Percentiles rank a stretch among this genome's conserved stretches.
These are phyloP conservation scores for Populus nigra DNA, from an alignment of 345 rosid species.

Conservation along the genomic window DNA sequence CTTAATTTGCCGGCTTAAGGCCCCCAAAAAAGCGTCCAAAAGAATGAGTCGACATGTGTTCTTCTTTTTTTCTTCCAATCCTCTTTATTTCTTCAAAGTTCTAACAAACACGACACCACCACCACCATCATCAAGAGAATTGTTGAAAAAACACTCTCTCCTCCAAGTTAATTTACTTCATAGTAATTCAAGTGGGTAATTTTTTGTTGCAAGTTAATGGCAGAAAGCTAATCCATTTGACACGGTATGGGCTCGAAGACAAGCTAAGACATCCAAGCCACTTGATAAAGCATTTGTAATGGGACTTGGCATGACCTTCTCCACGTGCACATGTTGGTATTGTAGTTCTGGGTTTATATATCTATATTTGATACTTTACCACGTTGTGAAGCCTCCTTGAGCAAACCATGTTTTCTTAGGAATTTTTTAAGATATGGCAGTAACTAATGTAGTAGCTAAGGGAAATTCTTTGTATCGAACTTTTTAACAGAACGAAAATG, in stretches of 20 bases:
- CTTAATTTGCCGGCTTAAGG: conserved; percentile 30
- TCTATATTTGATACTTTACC: background rate
- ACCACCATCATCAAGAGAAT: background rate
- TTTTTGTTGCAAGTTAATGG: background rate
- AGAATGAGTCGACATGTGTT: conserved; percentile 26
- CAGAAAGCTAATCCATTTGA: background rate
- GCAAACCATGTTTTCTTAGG: background rate
- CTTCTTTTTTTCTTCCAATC: background rate
- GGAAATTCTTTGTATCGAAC: background rate
- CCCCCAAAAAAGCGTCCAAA: background rate
- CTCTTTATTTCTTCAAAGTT: conserved; percentile 22
- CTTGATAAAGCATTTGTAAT: background rate
- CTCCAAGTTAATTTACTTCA: background rate
- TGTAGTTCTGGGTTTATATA: background rate
- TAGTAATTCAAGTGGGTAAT: background rate
- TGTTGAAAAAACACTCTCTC: background rate
- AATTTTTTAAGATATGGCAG: background rate
- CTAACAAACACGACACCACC: conserved; percentile 25
- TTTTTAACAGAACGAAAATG: background rate
- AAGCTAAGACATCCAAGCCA: background rate
- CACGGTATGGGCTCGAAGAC: background rate
- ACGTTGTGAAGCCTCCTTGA: background rate
- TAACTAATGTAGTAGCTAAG: background rate
- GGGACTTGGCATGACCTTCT: conserved; percentile 24
- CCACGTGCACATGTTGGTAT: conserved; percentile 8